Base-by-base conservation (phyloP, 2,329 filamentous ascomycete species). In the Sporothrix inflata region DNA sequence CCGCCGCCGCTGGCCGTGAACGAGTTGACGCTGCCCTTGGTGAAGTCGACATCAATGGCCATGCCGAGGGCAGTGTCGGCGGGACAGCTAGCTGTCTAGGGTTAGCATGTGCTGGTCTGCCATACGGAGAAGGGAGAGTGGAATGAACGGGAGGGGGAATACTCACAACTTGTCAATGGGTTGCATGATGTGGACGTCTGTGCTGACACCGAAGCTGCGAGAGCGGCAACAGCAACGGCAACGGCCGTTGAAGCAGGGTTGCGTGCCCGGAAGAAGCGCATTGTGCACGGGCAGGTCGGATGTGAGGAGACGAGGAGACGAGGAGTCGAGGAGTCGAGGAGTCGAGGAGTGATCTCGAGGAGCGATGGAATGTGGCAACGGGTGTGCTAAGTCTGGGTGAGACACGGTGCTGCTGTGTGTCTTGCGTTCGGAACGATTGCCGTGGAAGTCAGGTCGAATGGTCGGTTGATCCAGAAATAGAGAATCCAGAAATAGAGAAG, bases 41-140 rank as follows among this genome's bases (percentile, higher is more conserved):
- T 91, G 82, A 98, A 97, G 83, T 98, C 93, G 81, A 96, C 90
- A 74, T 89, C 87, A 77, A 94, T 90, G n/a, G 92, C 88, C 84
- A 89, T 92, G 72, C 93, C 94, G 4, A 98, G 88, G 0, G 94
- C 95, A 8, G 92, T 89, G 79, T 98, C 85, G 69, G 92, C 80
- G 6, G 92, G 88, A 78, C 95, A 98, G 73, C 83, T 86, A 83
- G 84, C 82, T 85, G 76, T 3, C 5, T 12, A 49, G 27, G 4
- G 49, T 72, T 34, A 71, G 61, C 21, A 60, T 60, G 55, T 11
- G 30, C 9, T 40, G 30, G 27, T 8, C 1, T 4, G 30, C 16
- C 4, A 38, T 5, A 5, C 21, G 19, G n/a, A 45, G 3, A 14
- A 8, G 38, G n/a, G 5, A 3, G 57, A 21, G 19, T 4, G 53